A percentile compares a stretch with the other conserved stretches of the same genome.
These are phyloP conservation scores for Ogataea glucozyma DNA, from an alignment of 805 yeast genomes.

Conservation along the genomic window DNA sequence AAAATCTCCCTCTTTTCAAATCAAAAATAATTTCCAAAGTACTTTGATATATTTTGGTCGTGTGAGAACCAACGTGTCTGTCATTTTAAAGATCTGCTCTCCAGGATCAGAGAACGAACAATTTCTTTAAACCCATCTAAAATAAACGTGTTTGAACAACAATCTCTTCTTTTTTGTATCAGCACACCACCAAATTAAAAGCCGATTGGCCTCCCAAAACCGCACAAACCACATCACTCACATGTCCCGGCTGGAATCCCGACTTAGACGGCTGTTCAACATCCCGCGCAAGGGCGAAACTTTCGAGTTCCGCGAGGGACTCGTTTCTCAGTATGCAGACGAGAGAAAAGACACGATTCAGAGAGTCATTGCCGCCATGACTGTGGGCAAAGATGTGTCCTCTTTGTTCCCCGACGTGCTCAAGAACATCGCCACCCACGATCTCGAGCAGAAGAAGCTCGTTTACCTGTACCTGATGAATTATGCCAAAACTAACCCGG, in stretches of 20 bases:
- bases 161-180: background rate
- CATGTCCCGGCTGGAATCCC: slow-evolving; percentile 44
- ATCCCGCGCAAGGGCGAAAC: slow-evolving; percentile 72
- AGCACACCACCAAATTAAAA: background rate
- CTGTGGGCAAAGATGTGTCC: slow-evolving; percentile 94
- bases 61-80: background rate
- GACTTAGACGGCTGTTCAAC: slow-evolving; percentile 57
- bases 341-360: slow-evolving; percentile 97
- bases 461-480: slow-evolving; percentile 95
- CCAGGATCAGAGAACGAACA: too few species aligned
- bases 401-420: slow-evolving; percentile 92
- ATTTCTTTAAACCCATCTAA: too few species aligned
- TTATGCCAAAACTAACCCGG: slow-evolving; percentile 96
- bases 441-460: slow-evolving; percentile 92
- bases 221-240: slow-evolving; percentile 7
- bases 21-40: background rate
- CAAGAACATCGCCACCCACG: slow-evolving; percentile 95
- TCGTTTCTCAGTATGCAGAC: slow-evolving; percentile 91
- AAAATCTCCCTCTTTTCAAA: background rate
- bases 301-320: slow-evolving; percentile 84
- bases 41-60: background rate
- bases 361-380: slow-evolving; percentile 97
- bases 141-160: background rate
- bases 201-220: slow-evolving; percentile 3
- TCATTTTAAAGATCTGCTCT: background rate